Conservation (phyloP, 345 rosid genomes). For the Lepidium sativum region DNA sequence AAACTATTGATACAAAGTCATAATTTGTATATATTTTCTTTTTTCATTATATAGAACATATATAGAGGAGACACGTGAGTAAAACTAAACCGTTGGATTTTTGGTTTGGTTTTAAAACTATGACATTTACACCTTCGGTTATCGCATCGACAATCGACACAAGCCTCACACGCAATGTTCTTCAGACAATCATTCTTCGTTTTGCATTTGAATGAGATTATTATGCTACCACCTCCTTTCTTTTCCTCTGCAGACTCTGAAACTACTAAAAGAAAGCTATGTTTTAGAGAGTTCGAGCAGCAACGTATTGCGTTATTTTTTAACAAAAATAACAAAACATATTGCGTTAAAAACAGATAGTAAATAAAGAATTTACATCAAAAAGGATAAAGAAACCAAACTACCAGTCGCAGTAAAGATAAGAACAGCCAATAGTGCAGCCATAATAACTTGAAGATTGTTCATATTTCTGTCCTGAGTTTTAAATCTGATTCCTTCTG, state of each 20-base stretch:
- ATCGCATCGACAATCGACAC: slow-evolving; percentile 6
- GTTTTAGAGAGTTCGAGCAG: too few species aligned
- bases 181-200: not conserved
- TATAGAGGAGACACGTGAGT: not conserved
- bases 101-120: not conserved
- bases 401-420: not conserved
- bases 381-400: not conserved
- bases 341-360: too few species aligned
- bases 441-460: not conserved
- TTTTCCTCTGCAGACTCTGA: not conserved
- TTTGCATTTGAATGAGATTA: not conserved
- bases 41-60: not conserved
- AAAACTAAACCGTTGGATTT: not conserved
- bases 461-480: not conserved
- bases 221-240: not conserved
- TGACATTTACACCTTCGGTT: not conserved
- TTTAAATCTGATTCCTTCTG: not conserved
- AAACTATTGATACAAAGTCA: not conserved
- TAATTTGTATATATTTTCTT: not conserved
- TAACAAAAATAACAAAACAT: too few species aligned
- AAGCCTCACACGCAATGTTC: not conserved
- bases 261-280: not conserved
- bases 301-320: not conserved
- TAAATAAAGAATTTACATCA: too few species aligned
- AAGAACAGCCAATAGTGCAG: not conserved